A percentile compares a stretch with the other conserved stretches of the same genome.
These are phyloP conservation scores for Xylaria intraflava DNA, from an alignment of 495 filamentous ascomycete genomes.

Conservation along the genomic window DNA sequence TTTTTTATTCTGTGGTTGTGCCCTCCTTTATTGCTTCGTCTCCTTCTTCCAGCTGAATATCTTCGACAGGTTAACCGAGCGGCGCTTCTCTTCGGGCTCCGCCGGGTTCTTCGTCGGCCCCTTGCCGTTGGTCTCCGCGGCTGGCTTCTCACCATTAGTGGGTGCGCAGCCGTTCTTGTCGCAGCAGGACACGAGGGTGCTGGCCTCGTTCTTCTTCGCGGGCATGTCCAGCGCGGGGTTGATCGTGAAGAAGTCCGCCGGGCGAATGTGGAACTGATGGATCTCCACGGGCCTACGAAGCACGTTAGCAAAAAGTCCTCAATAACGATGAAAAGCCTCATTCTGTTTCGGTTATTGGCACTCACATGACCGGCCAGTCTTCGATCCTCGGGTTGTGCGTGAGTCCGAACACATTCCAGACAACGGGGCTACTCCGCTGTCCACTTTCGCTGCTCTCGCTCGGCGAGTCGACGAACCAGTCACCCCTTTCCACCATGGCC, in stretches of 20 bases:
- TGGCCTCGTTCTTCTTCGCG: conserved; percentile 45
- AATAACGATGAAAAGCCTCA: neutral
- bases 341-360: conserved; percentile 6
- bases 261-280: conserved; percentile 49
- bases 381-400: conserved; percentile 55
- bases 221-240: conserved; percentile 53
- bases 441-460: conserved; percentile 19
- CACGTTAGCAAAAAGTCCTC: neutral
- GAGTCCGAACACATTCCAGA: conserved; percentile 57
- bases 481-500: conserved; percentile 25
- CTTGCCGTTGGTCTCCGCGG: conserved; percentile 25
- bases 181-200: conserved; percentile 37
- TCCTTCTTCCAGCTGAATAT: conserved; percentile 25
- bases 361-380: conserved; percentile 56
- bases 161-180: neutral
- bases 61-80: conserved; percentile 19
- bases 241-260: conserved; percentile 48
- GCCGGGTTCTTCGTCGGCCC: neutral
- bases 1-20: no score
- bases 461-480: conserved; percentile 25
- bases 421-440: conserved; percentile 38
- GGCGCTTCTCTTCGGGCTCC: conserved; percentile 17
- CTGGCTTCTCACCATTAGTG: neutral
- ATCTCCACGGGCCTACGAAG: conserved; percentile 49
- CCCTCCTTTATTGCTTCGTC: neutral